phyloP scores from a whole-genome alignment of 169 alveolate species.

The Besnoitia besnoiti region DNA sequence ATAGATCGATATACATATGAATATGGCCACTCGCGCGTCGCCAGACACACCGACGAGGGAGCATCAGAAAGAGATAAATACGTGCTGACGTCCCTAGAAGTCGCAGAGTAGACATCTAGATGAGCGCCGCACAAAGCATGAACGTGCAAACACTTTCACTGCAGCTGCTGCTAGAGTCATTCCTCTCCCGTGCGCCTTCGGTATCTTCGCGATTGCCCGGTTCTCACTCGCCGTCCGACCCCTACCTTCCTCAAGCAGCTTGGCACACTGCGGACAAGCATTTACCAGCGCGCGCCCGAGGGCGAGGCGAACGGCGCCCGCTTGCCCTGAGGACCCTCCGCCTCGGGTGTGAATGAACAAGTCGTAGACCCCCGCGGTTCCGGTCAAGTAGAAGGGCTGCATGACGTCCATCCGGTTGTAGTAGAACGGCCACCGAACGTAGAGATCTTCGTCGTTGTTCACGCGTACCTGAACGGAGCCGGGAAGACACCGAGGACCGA shows the following conservation, averaged over 20 bases:
- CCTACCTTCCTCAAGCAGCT: constrained; percentile 73
- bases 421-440: constrained; percentile 84
- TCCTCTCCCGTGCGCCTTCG: too few relatives aligned
- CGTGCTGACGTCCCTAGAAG: too few relatives aligned
- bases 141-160: too few relatives aligned
- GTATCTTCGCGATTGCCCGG: too few relatives aligned
- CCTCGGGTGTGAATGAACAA: constrained; percentile 81
- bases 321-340: constrained; percentile 87
- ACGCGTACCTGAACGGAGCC: constrained; percentile 71
- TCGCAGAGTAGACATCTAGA: too few relatives aligned
- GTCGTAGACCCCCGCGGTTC: constrained; percentile 82
- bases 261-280: constrained; percentile 79
- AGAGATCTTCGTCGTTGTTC: constrained; percentile 82
- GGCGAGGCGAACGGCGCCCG: constrained; percentile 84
- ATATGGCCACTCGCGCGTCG: too few relatives aligned
- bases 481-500: background rate
- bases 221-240: background rate
- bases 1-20: too few relatives aligned
- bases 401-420: constrained; percentile 82
- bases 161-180: too few relatives aligned
- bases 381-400: constrained; percentile 82
- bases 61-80: too few relatives aligned
- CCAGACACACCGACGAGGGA: too few relatives aligned
- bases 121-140: too few relatives aligned
- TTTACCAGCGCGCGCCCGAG: constrained; percentile 84